Evolutionary conservation across 352 stramenopile genomes (phyloP).

Genomic region (Pythium graminicola): DNA sequence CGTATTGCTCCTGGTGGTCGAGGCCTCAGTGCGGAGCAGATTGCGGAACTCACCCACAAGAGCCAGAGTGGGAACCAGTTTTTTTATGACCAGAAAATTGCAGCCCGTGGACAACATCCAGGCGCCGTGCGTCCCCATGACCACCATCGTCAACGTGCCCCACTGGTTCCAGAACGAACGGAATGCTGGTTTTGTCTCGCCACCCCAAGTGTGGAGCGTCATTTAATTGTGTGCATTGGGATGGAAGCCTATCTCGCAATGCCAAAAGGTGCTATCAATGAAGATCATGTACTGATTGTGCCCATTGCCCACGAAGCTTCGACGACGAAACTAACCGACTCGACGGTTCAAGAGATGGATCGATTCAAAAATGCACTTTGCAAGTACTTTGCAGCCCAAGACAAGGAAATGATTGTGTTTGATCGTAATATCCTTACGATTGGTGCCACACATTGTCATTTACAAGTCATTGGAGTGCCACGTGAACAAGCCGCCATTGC

Average conservation of each 20-base stretch:
- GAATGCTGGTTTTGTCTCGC: slow-evolving; percentile 85
- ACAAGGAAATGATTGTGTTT: slow-evolving; percentile 68
- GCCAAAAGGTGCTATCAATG: slow-evolving; percentile 72
- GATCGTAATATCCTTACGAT: slow-evolving; percentile 74
- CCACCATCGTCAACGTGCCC: slow-evolving; percentile 8
- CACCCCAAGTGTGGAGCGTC: slow-evolving; percentile 66
- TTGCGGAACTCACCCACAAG: slow-evolving; percentile 52
- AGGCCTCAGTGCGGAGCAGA: slow-evolving; percentile 55
- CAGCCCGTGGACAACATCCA: slow-evolving; percentile 42
- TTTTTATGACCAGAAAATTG: slow-evolving; percentile 70
- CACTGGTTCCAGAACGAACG: slow-evolving; percentile 42
- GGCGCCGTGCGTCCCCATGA: slow-evolving; percentile 29
- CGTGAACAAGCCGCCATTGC: slow-evolving; percentile 32
- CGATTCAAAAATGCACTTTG: slow-evolving; percentile 57
- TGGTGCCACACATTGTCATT: slow-evolving; percentile 64
- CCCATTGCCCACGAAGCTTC: slow-evolving; percentile 69
- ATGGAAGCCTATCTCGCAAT: slow-evolving; percentile 74
- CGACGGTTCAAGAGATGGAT: slow-evolving; percentile 47
- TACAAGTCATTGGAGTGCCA: slow-evolving; percentile 67
- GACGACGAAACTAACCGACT: slow-evolving; percentile 38
- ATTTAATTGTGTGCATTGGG: slow-evolving; percentile 80
- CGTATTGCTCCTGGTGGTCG: slow-evolving; percentile 21
- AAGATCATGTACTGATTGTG: slow-evolving; percentile 71
- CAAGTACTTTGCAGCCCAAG: slow-evolving; percentile 53
- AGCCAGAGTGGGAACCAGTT: slow-evolving; percentile 42